phyloP scores from a whole-genome alignment of 2,329 filamentous ascomycete species.

The Neofusicoccum laricinum region DNA sequence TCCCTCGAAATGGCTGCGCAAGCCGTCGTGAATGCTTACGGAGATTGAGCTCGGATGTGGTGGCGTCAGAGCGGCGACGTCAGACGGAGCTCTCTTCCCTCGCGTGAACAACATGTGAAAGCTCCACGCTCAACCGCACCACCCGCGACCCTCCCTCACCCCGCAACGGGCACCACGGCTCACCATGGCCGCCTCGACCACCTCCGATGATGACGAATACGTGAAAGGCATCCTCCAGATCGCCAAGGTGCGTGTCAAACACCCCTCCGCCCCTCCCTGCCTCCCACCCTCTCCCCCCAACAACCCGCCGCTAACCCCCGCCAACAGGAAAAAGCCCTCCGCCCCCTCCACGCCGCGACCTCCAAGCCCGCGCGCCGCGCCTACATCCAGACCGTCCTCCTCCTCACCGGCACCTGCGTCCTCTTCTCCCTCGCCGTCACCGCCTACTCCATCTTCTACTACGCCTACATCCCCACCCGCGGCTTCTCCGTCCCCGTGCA shows the following conservation, averaged over 20 bases:
- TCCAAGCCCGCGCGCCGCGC: slow-evolving; percentile 63
- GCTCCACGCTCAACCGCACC: background rate
- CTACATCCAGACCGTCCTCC: slow-evolving; percentile 60
- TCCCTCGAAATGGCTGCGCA: background rate
- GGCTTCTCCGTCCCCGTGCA: slow-evolving; percentile 61
- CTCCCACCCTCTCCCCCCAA: background rate
- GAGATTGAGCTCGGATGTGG: background rate
- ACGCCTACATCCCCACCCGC: slow-evolving; percentile 64
- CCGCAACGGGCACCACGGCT: background rate
- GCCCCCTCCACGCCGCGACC: slow-evolving; percentile 53
- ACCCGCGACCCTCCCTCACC: background rate
- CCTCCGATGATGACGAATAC: slow-evolving; percentile 12
- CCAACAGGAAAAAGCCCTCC: slow-evolving; percentile 50
- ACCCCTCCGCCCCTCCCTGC: background rate
- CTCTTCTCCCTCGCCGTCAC: slow-evolving; percentile 58
- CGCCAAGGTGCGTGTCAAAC: slow-evolving; percentile 4
- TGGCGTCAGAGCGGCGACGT: background rate
- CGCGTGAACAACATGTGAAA: slow-evolving; percentile 11
- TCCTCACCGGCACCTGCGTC: slow-evolving; percentile 50
- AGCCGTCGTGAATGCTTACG: background rate
- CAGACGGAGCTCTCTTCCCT: background rate
- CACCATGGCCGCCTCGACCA: slow-evolving; percentile 4
- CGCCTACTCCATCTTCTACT: slow-evolving; percentile 67
- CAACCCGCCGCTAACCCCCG: background rate
- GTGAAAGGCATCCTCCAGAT: slow-evolving; percentile 9